Evolutionary conservation across 1,139 yeast species (phyloP).

Genomic region (Pneumocystis murina): DNA sequence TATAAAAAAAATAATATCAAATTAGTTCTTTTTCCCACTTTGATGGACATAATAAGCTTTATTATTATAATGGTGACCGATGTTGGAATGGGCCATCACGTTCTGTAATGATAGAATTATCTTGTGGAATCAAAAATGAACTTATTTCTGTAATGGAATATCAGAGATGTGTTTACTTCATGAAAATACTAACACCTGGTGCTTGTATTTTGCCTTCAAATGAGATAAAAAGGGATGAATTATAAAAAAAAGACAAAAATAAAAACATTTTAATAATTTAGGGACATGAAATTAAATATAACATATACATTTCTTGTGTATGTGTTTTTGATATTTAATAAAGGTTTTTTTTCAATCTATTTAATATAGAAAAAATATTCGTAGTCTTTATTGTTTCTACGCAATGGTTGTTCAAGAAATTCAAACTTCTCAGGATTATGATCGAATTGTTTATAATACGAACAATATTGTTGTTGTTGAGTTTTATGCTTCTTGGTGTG

Average conservation of each 20-base stretch:
- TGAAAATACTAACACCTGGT: neutral
- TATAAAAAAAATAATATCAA: conserved; percentile 1
- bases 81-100: conserved; percentile 96
- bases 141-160: conserved; percentile 66
- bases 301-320: too few species aligned
- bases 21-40: neutral
- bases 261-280: too few species aligned
- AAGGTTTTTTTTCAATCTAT: too few species aligned
- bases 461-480: conserved; percentile 49
- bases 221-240: neutral
- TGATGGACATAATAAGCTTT: neutral
- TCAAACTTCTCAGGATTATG: neutral
- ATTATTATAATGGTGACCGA: conserved; percentile 42
- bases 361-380: too few species aligned
- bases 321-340: too few species aligned
- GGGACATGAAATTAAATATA: too few species aligned
- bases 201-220: neutral
- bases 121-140: conserved; percentile 48
- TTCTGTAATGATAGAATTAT: conserved; percentile 46
- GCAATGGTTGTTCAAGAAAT: neutral
- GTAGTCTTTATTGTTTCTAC: neutral
- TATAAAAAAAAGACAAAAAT: neutral
- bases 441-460: neutral
- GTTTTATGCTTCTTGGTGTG: conserved; percentile 86
- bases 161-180: conserved; percentile 49